Evolutionary conservation across 2,329 filamentous ascomycete species (phyloP).

Genomic region (Curvularia sp.): DNA sequence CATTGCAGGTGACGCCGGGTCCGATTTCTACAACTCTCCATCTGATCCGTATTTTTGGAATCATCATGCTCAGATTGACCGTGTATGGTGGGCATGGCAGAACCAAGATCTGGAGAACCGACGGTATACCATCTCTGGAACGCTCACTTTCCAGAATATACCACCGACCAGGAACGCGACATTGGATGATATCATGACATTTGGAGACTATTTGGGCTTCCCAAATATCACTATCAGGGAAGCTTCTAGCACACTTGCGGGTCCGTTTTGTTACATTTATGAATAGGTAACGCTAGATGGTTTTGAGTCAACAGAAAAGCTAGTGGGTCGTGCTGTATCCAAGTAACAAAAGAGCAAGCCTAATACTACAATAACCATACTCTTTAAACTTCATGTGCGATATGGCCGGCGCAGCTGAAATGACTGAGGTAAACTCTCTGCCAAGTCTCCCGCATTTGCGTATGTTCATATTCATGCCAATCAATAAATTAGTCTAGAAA

Average conservation of each 20-base stretch:
- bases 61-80: slow-evolving; percentile 58
- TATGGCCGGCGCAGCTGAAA: background rate
- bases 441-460: background rate
- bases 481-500: background rate
- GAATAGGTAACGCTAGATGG: background rate
- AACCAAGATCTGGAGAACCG: slow-evolving; percentile 50
- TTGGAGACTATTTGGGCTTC: slow-evolving; percentile 47
- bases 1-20: slow-evolving; percentile 18
- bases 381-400: background rate
- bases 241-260: slow-evolving; percentile 52
- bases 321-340: background rate
- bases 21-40: slow-evolving; percentile 55
- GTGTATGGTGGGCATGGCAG: slow-evolving; percentile 60
- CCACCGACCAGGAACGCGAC: slow-evolving; percentile 56
- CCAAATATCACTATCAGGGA: slow-evolving; percentile 43
- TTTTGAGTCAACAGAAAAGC: background rate
- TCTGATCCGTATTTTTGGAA: slow-evolving; percentile 55
- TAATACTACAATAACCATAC: background rate
- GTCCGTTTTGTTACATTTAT: slow-evolving; percentile 57
- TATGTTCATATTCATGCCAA: background rate
- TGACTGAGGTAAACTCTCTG: background rate
- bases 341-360: background rate
- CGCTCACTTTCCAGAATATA: slow-evolving; percentile 53
- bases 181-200: slow-evolving; percentile 52
- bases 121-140: slow-evolving; percentile 51